Base-by-base conservation (phyloP, 306 rosid species). In the Cajanus cajan region DNA sequence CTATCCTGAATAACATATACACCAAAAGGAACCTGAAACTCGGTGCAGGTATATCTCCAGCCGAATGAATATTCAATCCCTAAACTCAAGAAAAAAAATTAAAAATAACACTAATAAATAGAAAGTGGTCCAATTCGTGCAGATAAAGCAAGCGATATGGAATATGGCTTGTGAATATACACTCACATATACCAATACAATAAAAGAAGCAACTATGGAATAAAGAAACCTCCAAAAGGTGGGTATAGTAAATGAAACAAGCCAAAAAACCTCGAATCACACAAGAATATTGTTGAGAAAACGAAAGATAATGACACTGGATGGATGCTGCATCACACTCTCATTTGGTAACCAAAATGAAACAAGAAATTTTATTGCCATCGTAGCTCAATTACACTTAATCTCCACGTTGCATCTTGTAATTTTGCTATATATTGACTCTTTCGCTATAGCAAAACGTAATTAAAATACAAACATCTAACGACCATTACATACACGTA, bases 251-350 rank as follows among this genome's bases (percentile, higher is more conserved):
- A 8, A 50, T 61, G 47, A 54, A 41, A 73, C 10, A 59, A 63
- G 50, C 50, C 62, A 48, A 76, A 45, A 36, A 28, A 45, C 39
- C 8, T 0, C n/a, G 34, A 28, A 55, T 65, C 31, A 41, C 36
- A 50, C 15, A 15, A 51, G 31, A 65, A 52, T 13, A 73, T 66
- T 78, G 67, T 37, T 41, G 28, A 69, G 69, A 55, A 80, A 71
- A 61, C 2, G 77, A 84, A 76, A 79, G 88, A 82, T 83, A 85
- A 82, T 13, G 81, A 81, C 88, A 73, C 59, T 43, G 37, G 18
- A 78, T 43, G 79, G 24, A 76, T 31, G 82, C 63, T 39, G 82
- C 85, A 45, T 75, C 55, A 78, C 48, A 37, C 68, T 19, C 77
- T 71, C 77, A 58, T 31, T 63, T 79, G 40, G 6, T 43, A 65